Conservation (phyloP, 805 yeast genomes). For the Lachancea thermotolerans region DNA sequence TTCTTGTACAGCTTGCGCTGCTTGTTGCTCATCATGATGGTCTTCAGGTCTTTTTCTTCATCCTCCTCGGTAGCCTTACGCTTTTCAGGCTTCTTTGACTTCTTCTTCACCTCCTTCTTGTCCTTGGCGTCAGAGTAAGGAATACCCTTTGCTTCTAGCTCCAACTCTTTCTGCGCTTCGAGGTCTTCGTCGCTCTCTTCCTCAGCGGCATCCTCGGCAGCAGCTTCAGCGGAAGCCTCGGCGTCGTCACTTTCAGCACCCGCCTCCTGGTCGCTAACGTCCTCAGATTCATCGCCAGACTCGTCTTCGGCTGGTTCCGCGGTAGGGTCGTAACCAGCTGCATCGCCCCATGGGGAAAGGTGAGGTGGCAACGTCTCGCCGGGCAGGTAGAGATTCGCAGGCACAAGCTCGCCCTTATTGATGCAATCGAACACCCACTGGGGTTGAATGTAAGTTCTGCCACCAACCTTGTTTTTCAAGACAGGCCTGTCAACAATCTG, state of each 20-base stretch:
- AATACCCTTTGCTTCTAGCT: constrained; percentile 85
- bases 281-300: constrained; percentile 40
- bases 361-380: constrained; percentile 97
- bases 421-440: constrained; percentile 96
- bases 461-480: constrained; percentile 67
- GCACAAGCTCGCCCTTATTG: constrained; percentile 65
- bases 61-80: constrained; percentile 42
- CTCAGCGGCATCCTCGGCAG: constrained; percentile 34
- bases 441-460: constrained; percentile 92
- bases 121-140: constrained; percentile 54
- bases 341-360: constrained; percentile 98
- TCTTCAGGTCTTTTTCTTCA: constrained; percentile 83
- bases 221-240: constrained; percentile 51
- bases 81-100: constrained; percentile 34
- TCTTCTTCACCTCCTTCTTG: constrained; percentile 22
- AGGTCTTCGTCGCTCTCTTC: constrained; percentile 45
- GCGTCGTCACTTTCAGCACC: constrained; percentile 47
- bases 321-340: constrained; percentile 82
- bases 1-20: constrained; percentile 89
- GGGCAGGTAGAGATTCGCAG: constrained; percentile 80
- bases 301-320: constrained; percentile 38
- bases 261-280: constrained; percentile 41
- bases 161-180: constrained; percentile 72
- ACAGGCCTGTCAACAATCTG: constrained; percentile 93
- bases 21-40: constrained; percentile 96